These are phyloP conservation scores for Artemisia tridentata DNA, from an alignment of 129 eudicot species.

Conservation along the genomic window DNA sequence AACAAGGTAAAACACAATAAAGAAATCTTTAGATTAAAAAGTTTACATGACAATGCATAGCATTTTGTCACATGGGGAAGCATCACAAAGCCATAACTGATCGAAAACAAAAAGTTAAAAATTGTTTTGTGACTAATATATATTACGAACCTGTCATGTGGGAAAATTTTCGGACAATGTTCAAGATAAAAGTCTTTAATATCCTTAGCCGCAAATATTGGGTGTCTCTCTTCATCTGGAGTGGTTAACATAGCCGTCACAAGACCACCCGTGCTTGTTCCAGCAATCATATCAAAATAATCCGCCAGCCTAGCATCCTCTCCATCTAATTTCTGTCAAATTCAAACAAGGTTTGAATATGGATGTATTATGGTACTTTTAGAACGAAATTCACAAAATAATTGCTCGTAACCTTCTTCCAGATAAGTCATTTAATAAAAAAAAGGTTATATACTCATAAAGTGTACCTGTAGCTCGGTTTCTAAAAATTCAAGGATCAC, in stretches of 20 bases:
- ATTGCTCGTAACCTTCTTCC: no score
- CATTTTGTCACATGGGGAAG: neutral
- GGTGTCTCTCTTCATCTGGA: slow-evolving; percentile 46
- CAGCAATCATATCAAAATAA: slow-evolving; percentile 52
- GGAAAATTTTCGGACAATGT: slow-evolving; percentile 51
- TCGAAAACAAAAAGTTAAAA: no score
- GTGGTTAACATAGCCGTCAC: slow-evolving; percentile 54
- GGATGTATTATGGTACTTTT: neutral
- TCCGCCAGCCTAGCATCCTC: slow-evolving; percentile 49
- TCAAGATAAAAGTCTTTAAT: slow-evolving; percentile 40
- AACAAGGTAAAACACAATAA: neutral
- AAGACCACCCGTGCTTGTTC: slow-evolving; percentile 62
- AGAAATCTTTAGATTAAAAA: neutral
- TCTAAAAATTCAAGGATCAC: slow-evolving; percentile 41
- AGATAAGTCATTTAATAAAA: no score
- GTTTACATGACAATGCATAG: neutral
- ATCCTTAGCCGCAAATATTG: slow-evolving; percentile 43
- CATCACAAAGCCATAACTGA: neutral
- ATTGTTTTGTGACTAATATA: no score
- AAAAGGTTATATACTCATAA: neutral
- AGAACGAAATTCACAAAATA: neutral
- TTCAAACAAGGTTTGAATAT: neutral
- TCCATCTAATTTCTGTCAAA: slow-evolving; percentile 43
- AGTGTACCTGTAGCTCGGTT: slow-evolving; percentile 30
- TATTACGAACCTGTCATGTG: slow-evolving; percentile 15